Evolutionary conservation across 192 early-diverging fungal species (phyloP).

Genomic region (Endogone sp.): DNA sequence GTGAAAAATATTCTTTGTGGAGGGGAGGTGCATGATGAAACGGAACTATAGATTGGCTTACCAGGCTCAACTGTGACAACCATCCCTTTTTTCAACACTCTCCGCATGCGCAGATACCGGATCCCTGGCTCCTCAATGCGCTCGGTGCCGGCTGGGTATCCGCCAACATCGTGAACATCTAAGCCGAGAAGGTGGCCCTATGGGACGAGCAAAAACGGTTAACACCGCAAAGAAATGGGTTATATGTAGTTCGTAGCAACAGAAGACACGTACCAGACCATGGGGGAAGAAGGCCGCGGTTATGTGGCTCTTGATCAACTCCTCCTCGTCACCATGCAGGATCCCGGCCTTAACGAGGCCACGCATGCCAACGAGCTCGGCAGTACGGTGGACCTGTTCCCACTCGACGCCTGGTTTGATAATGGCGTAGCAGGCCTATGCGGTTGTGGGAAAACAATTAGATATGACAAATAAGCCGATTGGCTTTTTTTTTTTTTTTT

Average conservation of each 20-base stretch:
- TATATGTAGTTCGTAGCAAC: too few species aligned
- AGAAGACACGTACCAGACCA: slow-evolving; percentile 61
- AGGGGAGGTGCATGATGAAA: too few species aligned
- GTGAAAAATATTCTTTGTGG: too few species aligned
- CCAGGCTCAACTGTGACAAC: slow-evolving; percentile 93
- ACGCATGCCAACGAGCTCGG: slow-evolving; percentile 58
- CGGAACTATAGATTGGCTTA: too few species aligned
- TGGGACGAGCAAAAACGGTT: not conserved
- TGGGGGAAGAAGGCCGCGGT: slow-evolving; percentile 88
- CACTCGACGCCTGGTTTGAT: slow-evolving; percentile 75
- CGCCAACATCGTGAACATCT: slow-evolving; percentile 82
- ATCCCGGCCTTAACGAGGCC: slow-evolving; percentile 72
- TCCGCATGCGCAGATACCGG: slow-evolving; percentile 72
- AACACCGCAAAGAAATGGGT: too few species aligned
- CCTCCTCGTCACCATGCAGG: slow-evolving; percentile 59
- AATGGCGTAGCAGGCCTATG: slow-evolving; percentile 53
- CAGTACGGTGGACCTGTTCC: slow-evolving; percentile 77
- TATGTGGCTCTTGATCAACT: slow-evolving; percentile 62
- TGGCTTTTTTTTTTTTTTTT: too few species aligned
- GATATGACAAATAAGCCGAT: too few species aligned
- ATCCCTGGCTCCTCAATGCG: slow-evolving; percentile 72
- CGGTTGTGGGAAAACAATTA: not conserved
- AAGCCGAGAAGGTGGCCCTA: not conserved
- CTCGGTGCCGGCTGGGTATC: slow-evolving; percentile 72
- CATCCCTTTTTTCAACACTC: slow-evolving; percentile 73